A percentile compares a stretch with the other conserved stretches of the same genome.
Conservation (phyloP, 164 flowering plant genomes). For the Magnolia sinica region DNA sequence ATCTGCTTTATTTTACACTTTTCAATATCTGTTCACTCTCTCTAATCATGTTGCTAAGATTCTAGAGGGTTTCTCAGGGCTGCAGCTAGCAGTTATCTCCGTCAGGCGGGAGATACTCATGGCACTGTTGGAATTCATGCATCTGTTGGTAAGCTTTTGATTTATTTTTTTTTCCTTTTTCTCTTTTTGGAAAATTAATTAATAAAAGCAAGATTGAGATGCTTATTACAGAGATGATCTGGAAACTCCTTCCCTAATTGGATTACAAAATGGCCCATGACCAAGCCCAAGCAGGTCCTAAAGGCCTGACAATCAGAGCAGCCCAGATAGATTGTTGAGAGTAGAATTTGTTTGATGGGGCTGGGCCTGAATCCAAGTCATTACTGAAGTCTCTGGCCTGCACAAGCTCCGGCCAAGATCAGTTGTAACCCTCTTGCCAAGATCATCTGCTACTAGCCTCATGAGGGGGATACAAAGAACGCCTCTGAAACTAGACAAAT, state of each 20-base stretch:
- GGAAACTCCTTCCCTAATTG: neutral
- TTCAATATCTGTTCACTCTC: neutral
- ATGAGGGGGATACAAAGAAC: neutral
- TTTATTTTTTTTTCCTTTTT: neutral
- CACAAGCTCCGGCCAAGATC: neutral
- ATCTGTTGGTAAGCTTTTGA: slow-evolving; percentile 60
- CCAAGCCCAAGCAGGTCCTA: neutral
- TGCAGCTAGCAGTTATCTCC: slow-evolving; percentile 76
- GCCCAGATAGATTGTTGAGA: neutral
- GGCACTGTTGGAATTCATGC: slow-evolving; percentile 72
- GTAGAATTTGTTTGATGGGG: neutral
- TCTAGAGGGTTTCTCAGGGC: slow-evolving; percentile 39
- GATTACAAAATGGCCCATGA: neutral
- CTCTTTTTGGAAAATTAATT: neutral
- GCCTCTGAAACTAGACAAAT: too few relatives aligned
- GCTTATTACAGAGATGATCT: neutral
- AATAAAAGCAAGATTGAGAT: neutral
- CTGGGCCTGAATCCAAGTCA: neutral
- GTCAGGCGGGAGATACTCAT: slow-evolving; percentile 72
- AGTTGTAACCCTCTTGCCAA: neutral
- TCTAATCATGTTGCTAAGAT: neutral
- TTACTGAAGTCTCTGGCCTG: neutral
- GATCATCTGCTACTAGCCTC: neutral
- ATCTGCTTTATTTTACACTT: neutral
- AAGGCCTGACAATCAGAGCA: neutral